These are phyloP conservation scores for Raphidocelis subcapitata DNA, from an alignment of 139 green algal genomes.

Conservation along the genomic window DNA sequence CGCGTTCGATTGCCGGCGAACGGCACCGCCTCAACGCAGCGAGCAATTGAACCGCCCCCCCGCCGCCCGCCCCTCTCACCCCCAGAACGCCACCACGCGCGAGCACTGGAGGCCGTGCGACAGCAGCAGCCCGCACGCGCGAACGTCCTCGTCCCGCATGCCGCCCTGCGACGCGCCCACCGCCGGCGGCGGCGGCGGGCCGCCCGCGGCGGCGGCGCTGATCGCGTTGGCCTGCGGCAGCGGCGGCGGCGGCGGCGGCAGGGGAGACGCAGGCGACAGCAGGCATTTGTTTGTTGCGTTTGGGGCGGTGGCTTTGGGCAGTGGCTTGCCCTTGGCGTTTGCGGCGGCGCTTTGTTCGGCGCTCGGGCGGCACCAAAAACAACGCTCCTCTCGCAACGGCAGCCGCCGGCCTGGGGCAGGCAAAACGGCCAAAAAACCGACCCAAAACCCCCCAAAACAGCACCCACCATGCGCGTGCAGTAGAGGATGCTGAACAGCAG, in stretches of 20 bases:
- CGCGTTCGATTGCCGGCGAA: slow-evolving; percentile 2
- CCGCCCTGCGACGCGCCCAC: slow-evolving; percentile 12
- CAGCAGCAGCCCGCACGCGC: slow-evolving; percentile 14
- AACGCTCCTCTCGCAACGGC: no score
- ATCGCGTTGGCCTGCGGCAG: no score
- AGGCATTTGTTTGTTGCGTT: no score
- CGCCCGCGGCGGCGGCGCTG: slow-evolving; percentile 27
- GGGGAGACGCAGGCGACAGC: no score
- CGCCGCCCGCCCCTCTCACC: neutral
- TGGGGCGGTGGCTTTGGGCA: no score
- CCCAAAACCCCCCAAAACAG: no score
- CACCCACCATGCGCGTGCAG: slow-evolving; percentile 22
- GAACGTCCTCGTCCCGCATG: slow-evolving; percentile 15
- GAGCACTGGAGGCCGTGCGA: slow-evolving; percentile 7
- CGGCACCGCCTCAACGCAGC: slow-evolving; percentile 19
- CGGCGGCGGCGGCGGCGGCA: no score
- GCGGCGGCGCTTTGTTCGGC: no score
- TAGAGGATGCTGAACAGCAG: slow-evolving; percentile 51
- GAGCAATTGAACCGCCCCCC: neutral
- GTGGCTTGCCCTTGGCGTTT: no score
- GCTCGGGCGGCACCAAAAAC: no score
- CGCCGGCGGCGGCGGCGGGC: slow-evolving; percentile 23
- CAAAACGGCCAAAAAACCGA: no score
- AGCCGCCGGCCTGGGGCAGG: no score
- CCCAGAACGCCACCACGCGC: slow-evolving; percentile 12